A percentile compares a stretch with the other conserved stretches of the same genome.
Conservation (phyloP, 495 filamentous ascomycete genomes). For the Podospora bellae-mahoneyi region DNA sequence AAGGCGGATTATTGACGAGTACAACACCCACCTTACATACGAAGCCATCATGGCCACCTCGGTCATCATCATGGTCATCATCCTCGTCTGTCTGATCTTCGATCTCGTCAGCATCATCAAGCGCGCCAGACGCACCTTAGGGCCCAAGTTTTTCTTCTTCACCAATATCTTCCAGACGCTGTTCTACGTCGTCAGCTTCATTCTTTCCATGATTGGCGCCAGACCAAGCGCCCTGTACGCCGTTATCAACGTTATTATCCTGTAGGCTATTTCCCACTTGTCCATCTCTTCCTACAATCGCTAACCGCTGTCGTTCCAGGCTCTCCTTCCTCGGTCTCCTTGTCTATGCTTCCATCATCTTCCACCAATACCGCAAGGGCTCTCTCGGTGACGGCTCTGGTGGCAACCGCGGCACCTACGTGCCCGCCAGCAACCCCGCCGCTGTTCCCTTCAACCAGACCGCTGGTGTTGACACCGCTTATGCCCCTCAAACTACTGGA, state of each 20-base stretch:
- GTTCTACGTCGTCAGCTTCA: constrained; percentile 25
- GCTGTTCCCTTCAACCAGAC: constrained; percentile 13
- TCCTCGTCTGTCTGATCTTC: constrained; percentile 26
- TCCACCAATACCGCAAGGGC: constrained; percentile 29
- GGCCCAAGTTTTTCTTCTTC: constrained; percentile 31
- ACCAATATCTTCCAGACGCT: constrained; percentile 30
- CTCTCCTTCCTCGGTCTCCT: constrained; percentile 35
- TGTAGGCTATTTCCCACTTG: constrained; percentile 20
- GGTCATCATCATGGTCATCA: constrained; percentile 24
- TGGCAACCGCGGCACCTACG: constrained; percentile 14
- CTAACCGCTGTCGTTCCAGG: constrained; percentile 15
- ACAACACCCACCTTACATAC: constrained; percentile 18
- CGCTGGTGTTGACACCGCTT: constrained; percentile 10
- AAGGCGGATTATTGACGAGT: constrained; percentile 11
- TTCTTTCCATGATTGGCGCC: constrained; percentile 23
- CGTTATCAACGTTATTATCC: constrained; percentile 18
- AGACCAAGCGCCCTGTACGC: constrained; percentile 8
- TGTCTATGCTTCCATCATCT: constrained; percentile 31
- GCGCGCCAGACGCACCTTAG: constrained; percentile 29
- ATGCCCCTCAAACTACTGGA: constrained; percentile 7
- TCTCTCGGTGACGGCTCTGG: constrained; percentile 14
- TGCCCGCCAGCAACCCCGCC: constrained; percentile 9
- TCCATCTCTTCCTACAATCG: background rate
- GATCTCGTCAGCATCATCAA: constrained; percentile 37
- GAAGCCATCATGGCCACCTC: constrained; percentile 17